These are phyloP conservation scores for Podila epicladia DNA, from an alignment of 192 early-diverging fungal genomes.

Conservation along the genomic window DNA sequence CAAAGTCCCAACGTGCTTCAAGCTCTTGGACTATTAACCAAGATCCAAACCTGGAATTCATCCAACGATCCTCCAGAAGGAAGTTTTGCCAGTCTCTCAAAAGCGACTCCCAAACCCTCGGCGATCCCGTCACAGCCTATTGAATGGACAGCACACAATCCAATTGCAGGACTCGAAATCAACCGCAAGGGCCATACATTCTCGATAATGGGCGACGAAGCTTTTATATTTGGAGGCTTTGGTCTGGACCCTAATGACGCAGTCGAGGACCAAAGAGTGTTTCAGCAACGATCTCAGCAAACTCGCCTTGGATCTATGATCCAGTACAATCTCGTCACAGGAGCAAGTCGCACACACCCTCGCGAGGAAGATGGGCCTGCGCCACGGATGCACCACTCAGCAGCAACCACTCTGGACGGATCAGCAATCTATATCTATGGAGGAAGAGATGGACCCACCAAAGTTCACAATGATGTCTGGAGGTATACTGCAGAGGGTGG, in stretches of 20 bases:
- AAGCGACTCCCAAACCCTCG: not conserved
- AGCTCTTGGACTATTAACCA: constrained; percentile 6
- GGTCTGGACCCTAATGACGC: constrained; percentile 23
- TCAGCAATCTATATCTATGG: constrained; percentile 32
- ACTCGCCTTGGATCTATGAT: constrained; percentile 33
- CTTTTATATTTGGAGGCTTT: constrained; percentile 37
- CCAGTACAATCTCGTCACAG: constrained; percentile 18
- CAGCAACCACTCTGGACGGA: constrained; percentile 18
- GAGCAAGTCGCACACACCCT: not conserved
- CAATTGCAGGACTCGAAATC: constrained; percentile 25
- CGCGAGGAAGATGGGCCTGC: constrained; percentile 20
- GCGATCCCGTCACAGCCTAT: not conserved
- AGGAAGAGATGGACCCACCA: constrained; percentile 41
- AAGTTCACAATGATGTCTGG: constrained; percentile 49
- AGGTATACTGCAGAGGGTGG: constrained; percentile 14
- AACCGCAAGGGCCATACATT: constrained; percentile 45
- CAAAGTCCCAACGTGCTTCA: constrained; percentile 31
- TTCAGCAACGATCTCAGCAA: constrained; percentile 23
- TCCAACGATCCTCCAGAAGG: constrained; percentile 7
- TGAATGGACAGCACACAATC: constrained; percentile 17
- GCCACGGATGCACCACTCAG: constrained; percentile 45
- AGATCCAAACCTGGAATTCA: constrained; percentile 10
- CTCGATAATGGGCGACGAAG: constrained; percentile 25
- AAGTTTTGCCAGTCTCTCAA: constrained; percentile 21
- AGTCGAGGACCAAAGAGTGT: constrained; percentile 24